A percentile compares a stretch with the other conserved stretches of the same genome.
Evolutionary conservation across 306 rosid genomes (phyloP).

Genomic region (Quercus mongolica): DNA sequence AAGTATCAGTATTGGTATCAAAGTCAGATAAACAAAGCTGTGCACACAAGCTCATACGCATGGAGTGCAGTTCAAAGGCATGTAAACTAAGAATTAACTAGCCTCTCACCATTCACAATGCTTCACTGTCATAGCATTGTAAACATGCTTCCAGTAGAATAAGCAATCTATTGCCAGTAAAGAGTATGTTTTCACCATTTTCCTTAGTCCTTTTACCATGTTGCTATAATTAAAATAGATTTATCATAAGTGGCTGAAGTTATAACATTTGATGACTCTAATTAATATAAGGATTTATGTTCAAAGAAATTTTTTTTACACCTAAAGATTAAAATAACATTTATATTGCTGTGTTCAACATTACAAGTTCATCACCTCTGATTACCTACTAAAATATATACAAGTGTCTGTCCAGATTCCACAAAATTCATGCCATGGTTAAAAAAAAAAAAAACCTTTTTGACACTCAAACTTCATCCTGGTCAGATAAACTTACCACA

Average conservation of each 20-base stretch:
- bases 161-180: too few species aligned
- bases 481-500: background rate
- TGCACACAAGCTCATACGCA: too few species aligned
- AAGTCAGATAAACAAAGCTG: background rate
- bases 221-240: background rate
- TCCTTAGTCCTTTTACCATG: too few species aligned
- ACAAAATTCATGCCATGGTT: background rate
- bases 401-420: background rate
- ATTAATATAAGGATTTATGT: background rate
- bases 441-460: background rate
- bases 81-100: too few species aligned
- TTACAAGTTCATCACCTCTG: background rate
- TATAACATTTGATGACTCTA: background rate
- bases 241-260: background rate
- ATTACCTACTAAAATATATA: conserved; percentile 20
- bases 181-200: too few species aligned
- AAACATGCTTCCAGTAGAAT: too few species aligned
- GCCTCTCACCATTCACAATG: too few species aligned
- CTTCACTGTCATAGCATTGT: too few species aligned
- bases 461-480: background rate
- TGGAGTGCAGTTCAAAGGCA: too few species aligned
- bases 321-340: background rate
- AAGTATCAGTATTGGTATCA: background rate
- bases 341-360: too few species aligned
- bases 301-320: background rate